Conservation (phyloP, 2,329 filamentous ascomycete species). For the Fusarium sp. region DNA sequence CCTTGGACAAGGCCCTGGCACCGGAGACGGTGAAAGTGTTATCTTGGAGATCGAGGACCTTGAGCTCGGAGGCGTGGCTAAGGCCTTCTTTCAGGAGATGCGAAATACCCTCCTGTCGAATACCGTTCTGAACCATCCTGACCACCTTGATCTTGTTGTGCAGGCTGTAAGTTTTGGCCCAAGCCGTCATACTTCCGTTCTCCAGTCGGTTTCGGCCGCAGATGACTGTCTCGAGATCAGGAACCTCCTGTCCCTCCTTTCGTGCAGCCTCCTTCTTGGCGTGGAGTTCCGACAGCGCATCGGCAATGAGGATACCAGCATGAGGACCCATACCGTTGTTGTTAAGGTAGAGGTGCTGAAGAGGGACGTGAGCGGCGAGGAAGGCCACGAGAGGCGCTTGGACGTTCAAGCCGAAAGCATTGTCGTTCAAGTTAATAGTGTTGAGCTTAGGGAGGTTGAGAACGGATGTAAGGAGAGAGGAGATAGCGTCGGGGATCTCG, state of each 20-base stretch:
- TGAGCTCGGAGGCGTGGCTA: slow-evolving; percentile 76
- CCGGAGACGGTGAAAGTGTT: slow-evolving; percentile 94
- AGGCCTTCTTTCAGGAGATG: slow-evolving; percentile 85
- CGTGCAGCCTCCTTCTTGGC: slow-evolving; percentile 85
- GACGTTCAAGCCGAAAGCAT: slow-evolving; percentile 96
- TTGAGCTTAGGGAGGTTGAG: slow-evolving; percentile 88
- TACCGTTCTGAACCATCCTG: slow-evolving; percentile 99
- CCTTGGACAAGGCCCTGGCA: slow-evolving; percentile 82
- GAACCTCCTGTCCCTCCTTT: slow-evolving; percentile 79
- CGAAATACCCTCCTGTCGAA: slow-evolving; percentile 92
- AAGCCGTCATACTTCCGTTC: slow-evolving; percentile 95
- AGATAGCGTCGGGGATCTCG: slow-evolving; percentile 93
- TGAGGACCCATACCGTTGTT: slow-evolving; percentile 97
- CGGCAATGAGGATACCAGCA: slow-evolving; percentile 89
- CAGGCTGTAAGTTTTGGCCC: slow-evolving; percentile 89
- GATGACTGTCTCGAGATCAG: slow-evolving; percentile 93
- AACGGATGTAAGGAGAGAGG: slow-evolving; percentile 86
- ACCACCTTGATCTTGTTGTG: slow-evolving; percentile 87
- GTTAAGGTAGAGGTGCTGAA: slow-evolving; percentile 96
- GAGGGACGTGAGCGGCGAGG: slow-evolving; percentile 86
- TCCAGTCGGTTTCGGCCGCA: slow-evolving; percentile 97
- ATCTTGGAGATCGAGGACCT: slow-evolving; percentile 92
- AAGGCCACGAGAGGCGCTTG: slow-evolving; percentile 94
- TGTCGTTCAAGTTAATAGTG: slow-evolving; percentile 96
- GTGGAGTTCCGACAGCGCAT: slow-evolving; percentile 87